Base-by-base conservation (phyloP, 306 rosid genomes). In the Hippophae gyantsensis region DNA sequence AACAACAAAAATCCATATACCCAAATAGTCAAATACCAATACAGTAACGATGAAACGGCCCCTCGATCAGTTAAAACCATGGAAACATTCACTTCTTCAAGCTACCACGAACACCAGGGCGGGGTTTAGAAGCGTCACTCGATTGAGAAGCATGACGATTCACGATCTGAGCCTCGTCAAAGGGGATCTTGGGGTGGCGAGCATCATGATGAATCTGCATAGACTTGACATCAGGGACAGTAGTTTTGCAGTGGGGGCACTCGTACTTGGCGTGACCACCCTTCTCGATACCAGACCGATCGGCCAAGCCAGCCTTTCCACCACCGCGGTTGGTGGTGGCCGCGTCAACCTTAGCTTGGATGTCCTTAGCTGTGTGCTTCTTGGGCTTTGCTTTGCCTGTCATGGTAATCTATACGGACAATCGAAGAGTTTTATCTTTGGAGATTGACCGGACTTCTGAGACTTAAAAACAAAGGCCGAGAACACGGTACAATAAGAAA, bases 351-450 rank as follows among this genome's bases (percentile, higher is more conserved):
- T 93, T 93, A 7, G 89, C 46, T 0, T 79, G 81, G 75, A 93
- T 82, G 82, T 93, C 99, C 81, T 93, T 93, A 6, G 99, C 97
- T 9, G 99, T 93, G 72, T 93, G 99, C 90, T 93, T 93, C 95
- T 93, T 93, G 9, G 99, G 99, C 95, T 93, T 93, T 12, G 99
- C 97, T 64, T 93, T 93, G 42, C 99, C 99, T 0, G 99, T 93
- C 99, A 88, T 93, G 57, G 63, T 49, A 23, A 26, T 48, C 6
- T 48, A 4, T 32, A 60, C 52, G 18, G 13, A 38, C 38, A 18
- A 13, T 13, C 45, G 26, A 13, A 56, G 50, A 43, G 25, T 49
- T 27, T 18, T 6, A 1, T 13, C 32, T 10, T 7, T 26, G 48
- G 7, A 18, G 0, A 8, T 5, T 14, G 5, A 14, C 38, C 48